Percentiles rank a stretch among this genome's conserved stretches.
Evolutionary conservation across 2,329 filamentous ascomycete genomes (phyloP).

Genomic region (Elsinoe ampelina): DNA sequence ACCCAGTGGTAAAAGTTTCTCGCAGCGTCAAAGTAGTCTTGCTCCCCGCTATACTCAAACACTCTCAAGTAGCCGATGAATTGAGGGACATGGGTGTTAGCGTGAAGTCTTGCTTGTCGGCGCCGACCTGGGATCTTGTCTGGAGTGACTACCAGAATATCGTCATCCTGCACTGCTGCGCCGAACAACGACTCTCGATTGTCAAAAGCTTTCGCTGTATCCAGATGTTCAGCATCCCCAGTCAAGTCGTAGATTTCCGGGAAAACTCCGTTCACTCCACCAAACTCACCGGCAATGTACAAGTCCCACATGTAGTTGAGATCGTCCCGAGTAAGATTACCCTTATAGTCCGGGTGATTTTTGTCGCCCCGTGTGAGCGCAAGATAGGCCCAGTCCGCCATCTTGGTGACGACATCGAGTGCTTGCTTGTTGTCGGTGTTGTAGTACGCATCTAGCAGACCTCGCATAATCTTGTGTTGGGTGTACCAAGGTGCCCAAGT

Average conservation of each 20-base stretch:
- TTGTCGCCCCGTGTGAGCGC: background rate
- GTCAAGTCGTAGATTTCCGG: background rate
- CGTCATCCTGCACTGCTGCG: background rate
- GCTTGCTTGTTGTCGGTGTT: background rate
- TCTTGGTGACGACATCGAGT: background rate
- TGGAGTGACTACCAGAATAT: background rate
- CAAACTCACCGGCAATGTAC: background rate
- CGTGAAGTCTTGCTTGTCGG: background rate
- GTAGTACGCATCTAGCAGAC: background rate
- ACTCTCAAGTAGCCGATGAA: background rate
- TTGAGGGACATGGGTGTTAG: background rate
- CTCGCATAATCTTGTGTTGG: background rate
- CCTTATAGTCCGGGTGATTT: background rate
- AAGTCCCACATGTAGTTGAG: background rate
- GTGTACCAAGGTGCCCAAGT: background rate
- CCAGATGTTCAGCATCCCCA: background rate
- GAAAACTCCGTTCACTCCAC: background rate
- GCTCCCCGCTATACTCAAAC: background rate
- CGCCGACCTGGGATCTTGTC: background rate
- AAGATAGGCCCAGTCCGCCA: background rate
- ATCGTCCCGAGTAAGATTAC: background rate
- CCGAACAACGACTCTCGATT: background rate
- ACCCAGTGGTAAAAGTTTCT: background rate
- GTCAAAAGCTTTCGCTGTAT: background rate
- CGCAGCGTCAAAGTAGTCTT: background rate